Evolutionary conservation across 2,329 filamentous ascomycete genomes (phyloP).

Genomic region (Fusarium veterinarium): DNA sequence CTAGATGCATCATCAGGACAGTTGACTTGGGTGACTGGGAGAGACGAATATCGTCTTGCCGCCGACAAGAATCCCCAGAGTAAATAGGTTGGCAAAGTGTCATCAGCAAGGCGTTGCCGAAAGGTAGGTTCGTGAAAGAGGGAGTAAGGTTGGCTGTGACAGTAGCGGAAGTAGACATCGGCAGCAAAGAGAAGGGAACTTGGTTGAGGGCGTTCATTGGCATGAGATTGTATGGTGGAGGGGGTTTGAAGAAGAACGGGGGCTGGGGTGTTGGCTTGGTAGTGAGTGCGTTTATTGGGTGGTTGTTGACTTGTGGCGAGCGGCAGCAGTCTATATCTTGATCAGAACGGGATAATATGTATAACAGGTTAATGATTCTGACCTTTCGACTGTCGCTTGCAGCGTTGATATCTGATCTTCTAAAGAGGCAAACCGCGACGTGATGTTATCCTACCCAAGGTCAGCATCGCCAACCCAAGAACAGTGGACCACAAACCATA

Average conservation of each 20-base stretch:
- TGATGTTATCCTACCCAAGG: slow-evolving; percentile 10
- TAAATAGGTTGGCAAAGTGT: not conserved
- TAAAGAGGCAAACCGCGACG: not conserved
- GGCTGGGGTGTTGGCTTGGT: not conserved
- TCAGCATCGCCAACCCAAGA: not conserved
- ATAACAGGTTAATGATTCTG: accelerated
- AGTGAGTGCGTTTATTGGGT: not conserved
- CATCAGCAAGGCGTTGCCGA: not conserved
- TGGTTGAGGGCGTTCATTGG: not conserved
- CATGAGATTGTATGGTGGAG: not conserved
- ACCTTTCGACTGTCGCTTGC: slow-evolving; percentile 14
- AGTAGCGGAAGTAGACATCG: slow-evolving; percentile 19
- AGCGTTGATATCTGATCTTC: slow-evolving; percentile 15
- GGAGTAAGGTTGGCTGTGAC: slow-evolving; percentile 17
- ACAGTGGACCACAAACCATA: not conserved
- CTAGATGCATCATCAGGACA: slow-evolving; percentile 6
- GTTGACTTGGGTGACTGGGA: not conserved
- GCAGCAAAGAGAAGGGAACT: not conserved
- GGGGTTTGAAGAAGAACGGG: slow-evolving; percentile 5
- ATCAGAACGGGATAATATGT: accelerated
- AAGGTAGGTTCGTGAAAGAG: slow-evolving; percentile 19
- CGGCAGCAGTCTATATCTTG: not conserved
- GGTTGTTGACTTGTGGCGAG: not conserved
- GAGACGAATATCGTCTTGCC: not conserved
- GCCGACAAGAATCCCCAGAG: slow-evolving; percentile 20